phyloP scores from a whole-genome alignment of 164 flowering plant species.

The Paratinospora sagittata region DNA sequence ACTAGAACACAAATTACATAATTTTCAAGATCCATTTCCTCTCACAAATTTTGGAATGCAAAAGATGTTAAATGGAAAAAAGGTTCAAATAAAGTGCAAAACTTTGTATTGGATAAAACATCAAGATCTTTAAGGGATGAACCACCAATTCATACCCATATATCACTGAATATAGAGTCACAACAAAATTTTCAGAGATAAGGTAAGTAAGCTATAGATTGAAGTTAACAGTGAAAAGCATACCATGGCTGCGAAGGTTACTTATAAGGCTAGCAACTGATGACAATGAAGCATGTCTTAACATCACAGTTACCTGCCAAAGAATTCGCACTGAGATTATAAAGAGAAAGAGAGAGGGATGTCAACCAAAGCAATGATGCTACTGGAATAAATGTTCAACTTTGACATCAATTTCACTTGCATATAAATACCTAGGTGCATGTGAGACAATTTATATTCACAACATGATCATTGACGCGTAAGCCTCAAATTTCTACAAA shows the following conservation, averaged over 20 bases:
- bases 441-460: too few species aligned
- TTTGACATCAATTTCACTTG: neutral
- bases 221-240: neutral
- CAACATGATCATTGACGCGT: too few species aligned
- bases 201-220: neutral
- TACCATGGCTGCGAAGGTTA: slow-evolving; percentile 82
- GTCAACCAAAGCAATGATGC: neutral
- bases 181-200: neutral
- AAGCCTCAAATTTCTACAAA: too few species aligned
- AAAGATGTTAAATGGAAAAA: neutral
- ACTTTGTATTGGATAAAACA: neutral
- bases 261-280: slow-evolving; percentile 53
- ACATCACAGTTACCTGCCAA: slow-evolving; percentile 53
- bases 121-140: neutral
- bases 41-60: too few species aligned
- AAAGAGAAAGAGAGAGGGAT: slow-evolving; percentile 3
- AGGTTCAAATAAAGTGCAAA: neutral
- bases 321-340: neutral
- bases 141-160: neutral
- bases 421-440: neutral
- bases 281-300: slow-evolving; percentile 52
- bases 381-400: neutral
- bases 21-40: too few species aligned
- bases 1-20: too few species aligned
- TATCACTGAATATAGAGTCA: neutral